A percentile compares a stretch with the other conserved stretches of the same genome.
Evolutionary conservation across 2,329 filamentous ascomycete species (phyloP).

Genomic region (Nothophaeocryptopus gaeumannii): DNA sequence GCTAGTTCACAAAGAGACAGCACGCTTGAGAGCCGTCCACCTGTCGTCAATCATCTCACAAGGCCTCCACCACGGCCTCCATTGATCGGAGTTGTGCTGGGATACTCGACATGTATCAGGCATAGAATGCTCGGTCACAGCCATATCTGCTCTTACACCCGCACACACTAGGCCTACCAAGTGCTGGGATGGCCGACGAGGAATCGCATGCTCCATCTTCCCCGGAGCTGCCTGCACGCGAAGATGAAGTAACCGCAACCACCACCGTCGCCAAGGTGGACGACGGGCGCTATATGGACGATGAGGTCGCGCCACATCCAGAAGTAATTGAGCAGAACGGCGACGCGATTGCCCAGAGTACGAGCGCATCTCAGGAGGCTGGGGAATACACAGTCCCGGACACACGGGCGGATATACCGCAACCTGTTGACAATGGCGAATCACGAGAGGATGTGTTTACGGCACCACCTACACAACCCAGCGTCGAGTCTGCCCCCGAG

Average conservation of each 20-base stretch:
- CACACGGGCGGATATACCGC: slow-evolving; percentile 6
- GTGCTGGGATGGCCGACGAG: slow-evolving; percentile 34
- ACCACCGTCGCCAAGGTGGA: background rate
- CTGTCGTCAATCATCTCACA: no score
- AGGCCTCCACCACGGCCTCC: no score
- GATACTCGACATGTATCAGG: no score
- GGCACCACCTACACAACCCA: slow-evolving; percentile 2
- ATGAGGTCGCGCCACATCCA: slow-evolving; percentile 1
- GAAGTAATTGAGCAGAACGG: slow-evolving; percentile 9
- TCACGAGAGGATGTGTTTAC: background rate
- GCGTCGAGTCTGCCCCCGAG: slow-evolving; percentile 11
- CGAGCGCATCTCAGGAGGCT: slow-evolving; percentile 9
- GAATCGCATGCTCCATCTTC: slow-evolving; percentile 7
- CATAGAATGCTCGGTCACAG: no score
- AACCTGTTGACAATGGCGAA: slow-evolving; percentile 14
- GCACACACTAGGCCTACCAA: slow-evolving; percentile 20
- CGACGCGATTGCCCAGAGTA: slow-evolving; percentile 6
- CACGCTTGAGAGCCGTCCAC: no score
- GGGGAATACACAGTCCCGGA: slow-evolving; percentile 9
- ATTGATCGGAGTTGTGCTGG: no score
- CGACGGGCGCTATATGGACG: slow-evolving; percentile 10
- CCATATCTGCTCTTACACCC: slow-evolving; percentile 1
- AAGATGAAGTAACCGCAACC: slow-evolving; percentile 18
- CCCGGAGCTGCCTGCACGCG: slow-evolving; percentile 20
- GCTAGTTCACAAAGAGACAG: no score